Percentiles rank a stretch among this genome's conserved stretches.
phyloP scores from a whole-genome alignment of 2,329 filamentous ascomycete species.

The Ophiostoma triangulosporum region DNA sequence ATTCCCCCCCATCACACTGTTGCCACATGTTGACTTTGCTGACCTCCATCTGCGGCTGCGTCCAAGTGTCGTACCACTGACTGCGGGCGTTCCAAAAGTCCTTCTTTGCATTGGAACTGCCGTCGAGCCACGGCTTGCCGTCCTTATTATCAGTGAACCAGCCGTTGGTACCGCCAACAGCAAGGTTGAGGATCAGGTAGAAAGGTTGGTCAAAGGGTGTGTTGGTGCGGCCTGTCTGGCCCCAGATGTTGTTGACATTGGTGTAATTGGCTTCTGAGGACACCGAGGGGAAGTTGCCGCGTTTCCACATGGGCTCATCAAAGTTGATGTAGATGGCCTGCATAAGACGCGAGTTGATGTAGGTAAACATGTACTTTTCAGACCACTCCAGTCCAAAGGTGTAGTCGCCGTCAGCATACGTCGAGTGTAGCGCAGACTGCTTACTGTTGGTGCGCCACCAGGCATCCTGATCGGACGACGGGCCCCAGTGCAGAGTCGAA shows the following conservation, averaged over 20 bases:
- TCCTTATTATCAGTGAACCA: slow-evolving; percentile 66
- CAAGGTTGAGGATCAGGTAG: slow-evolving; percentile 63
- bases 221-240: slow-evolving; percentile 41
- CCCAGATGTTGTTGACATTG: slow-evolving; percentile 50
- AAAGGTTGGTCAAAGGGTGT: slow-evolving; percentile 67
- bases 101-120: slow-evolving; percentile 48
- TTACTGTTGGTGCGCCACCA: slow-evolving; percentile 80
- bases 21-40: slow-evolving; percentile 59
- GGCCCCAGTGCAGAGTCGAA: slow-evolving; percentile 73
- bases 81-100: slow-evolving; percentile 64
- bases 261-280: slow-evolving; percentile 47
- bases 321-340: slow-evolving; percentile 74
- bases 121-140: slow-evolving; percentile 70
- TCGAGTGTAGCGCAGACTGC: slow-evolving; percentile 59
- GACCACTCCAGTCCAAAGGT: slow-evolving; percentile 77
- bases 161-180: slow-evolving; percentile 65
- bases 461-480: slow-evolving; percentile 54
- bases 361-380: slow-evolving; percentile 78
- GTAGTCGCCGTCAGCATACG: slow-evolving; percentile 56
- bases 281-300: slow-evolving; percentile 52
- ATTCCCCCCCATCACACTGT: slow-evolving; percentile 49
- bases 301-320: slow-evolving; percentile 51
- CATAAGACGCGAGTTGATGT: slow-evolving; percentile 65
- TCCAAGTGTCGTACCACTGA: slow-evolving; percentile 60
- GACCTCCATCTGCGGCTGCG: slow-evolving; percentile 51